These are phyloP conservation scores for Delonix regia DNA, from an alignment of 306 rosid genomes.

Conservation along the genomic window DNA sequence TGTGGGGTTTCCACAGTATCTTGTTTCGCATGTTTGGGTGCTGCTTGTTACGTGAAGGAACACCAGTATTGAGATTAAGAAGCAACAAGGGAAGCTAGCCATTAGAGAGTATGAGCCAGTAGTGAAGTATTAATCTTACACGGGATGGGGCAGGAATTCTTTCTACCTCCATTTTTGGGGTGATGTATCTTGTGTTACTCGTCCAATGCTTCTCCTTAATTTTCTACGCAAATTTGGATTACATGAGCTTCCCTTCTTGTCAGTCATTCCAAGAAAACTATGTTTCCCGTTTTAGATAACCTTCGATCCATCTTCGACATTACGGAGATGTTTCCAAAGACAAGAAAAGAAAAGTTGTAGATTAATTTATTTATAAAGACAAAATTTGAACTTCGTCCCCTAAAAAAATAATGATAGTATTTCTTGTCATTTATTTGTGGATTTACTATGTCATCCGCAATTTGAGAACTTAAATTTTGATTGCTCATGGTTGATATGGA, in stretches of 20 bases:
- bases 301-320: background rate
- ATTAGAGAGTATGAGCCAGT: slow-evolving; percentile 4
- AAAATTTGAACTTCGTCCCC: background rate
- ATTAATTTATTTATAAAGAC: background rate
- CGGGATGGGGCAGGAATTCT: background rate
- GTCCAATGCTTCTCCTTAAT: background rate
- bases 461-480: no score
- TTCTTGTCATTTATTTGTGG: no score
- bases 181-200: background rate
- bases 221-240: background rate
- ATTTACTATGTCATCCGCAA: no score
- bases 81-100: slow-evolving; percentile 18
- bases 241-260: background rate
- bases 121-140: background rate
- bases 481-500: no score
- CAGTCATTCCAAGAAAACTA: background rate
- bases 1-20: background rate
- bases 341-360: background rate
- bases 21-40: slow-evolving; percentile 19
- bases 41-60: slow-evolving; percentile 17
- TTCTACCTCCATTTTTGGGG: background rate
- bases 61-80: slow-evolving; percentile 12
- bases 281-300: background rate
- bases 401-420: no score
- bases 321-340: background rate